Conservation (phyloP, 2,329 filamentous ascomycete species). For the Pyrenophora teres region DNA sequence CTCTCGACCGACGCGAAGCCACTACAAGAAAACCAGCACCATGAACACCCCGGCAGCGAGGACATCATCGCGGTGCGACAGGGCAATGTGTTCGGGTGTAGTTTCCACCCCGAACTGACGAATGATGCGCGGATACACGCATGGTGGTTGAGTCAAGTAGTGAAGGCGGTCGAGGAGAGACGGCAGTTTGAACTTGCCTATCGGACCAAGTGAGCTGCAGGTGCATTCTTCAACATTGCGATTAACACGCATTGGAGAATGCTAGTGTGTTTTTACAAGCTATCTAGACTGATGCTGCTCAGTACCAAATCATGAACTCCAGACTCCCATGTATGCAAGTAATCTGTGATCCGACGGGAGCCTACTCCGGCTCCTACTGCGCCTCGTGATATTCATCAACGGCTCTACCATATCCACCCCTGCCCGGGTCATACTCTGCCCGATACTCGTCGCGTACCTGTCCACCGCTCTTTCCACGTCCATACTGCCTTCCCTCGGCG, state of each 20-base stretch:
- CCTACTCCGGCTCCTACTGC: conserved; percentile 3
- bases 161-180: conserved; percentile 39
- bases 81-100: conserved; percentile 90
- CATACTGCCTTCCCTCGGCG: conserved; percentile 93
- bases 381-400: conserved; percentile 41
- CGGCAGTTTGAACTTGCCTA: conserved; percentile 40
- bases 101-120: conserved; percentile 94
- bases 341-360: no score
- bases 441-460: conserved; percentile 98
- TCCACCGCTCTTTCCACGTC: conserved; percentile 90
- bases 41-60: conserved; percentile 53
- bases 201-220: conserved; percentile 22
- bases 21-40: conserved; percentile 53
- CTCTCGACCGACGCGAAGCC: conserved; percentile 58
- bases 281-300: neutral
- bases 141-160: conserved; percentile 86
- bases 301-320: conserved; percentile 15
- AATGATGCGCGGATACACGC: conserved; percentile 84
- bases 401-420: conserved; percentile 85
- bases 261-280: conserved; percentile 3
- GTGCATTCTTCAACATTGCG: conserved; percentile 3
- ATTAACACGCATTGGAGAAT: conserved; percentile 14
- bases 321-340: conserved; percentile 19
- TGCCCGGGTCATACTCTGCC: conserved; percentile 93
- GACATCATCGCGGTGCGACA: conserved; percentile 89